phyloP scores from a whole-genome alignment of 2,329 filamentous ascomycete genomes.

The Xylariaceae sp. region DNA sequence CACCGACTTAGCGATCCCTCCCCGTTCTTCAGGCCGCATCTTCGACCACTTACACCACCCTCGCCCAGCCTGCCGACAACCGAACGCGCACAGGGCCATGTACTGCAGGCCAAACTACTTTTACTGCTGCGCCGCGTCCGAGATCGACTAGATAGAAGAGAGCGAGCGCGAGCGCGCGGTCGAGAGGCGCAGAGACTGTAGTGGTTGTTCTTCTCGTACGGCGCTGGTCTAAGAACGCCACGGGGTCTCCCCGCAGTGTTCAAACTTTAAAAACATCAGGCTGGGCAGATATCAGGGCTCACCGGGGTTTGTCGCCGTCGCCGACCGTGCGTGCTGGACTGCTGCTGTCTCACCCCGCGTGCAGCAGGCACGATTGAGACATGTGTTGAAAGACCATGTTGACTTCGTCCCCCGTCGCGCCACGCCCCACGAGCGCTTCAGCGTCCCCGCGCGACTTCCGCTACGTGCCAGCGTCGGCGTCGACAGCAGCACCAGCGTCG shows the following conservation, averaged over 20 bases:
- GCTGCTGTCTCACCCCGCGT: constrained; percentile 2
- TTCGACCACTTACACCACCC: no score
- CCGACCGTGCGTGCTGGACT: constrained; percentile 3
- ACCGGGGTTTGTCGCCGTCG: neutral
- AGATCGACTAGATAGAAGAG: constrained; percentile 9
- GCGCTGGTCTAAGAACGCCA: no score
- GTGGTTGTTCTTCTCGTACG: no score
- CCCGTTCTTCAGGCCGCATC: no score
- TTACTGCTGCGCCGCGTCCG: constrained; percentile 6
- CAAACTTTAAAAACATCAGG: no score
- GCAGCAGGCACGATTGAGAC: constrained; percentile 17
- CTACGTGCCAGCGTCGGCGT: constrained; percentile 43
- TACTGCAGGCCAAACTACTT: neutral
- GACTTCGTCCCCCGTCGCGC: constrained; percentile 53
- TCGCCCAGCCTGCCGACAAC: no score
- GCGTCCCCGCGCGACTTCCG: constrained; percentile 45
- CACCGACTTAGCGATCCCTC: no score
- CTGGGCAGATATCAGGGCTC: no score
- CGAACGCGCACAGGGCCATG: constrained; percentile 7
- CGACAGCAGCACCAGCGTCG: constrained; percentile 30
- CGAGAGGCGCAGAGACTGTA: no score
- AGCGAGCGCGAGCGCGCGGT: no score
- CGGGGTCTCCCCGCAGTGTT: no score
- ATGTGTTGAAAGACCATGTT: constrained; percentile 51
- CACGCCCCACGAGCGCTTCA: constrained; percentile 46